Conservation (phyloP, 208 protist genomes). For the Trypanosoma brucei region DNA sequence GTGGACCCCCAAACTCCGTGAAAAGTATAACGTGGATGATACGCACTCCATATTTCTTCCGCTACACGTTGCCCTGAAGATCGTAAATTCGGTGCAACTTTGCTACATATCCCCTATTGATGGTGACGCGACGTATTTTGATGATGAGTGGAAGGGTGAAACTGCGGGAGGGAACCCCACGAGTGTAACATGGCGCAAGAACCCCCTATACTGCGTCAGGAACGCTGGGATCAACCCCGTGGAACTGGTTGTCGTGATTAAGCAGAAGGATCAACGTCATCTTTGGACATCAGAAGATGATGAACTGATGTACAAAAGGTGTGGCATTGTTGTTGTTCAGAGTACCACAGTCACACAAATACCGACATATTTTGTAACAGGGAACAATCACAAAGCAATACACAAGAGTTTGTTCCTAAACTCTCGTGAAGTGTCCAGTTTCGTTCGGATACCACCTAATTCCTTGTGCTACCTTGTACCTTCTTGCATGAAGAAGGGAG, state of each 20-base stretch:
- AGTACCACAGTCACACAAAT: conserved; percentile 16
- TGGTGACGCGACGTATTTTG: conserved; percentile 41
- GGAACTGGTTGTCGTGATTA: conserved; percentile 26
- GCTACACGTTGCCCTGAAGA: conserved; percentile 29
- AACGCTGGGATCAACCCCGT: conserved; percentile 33
- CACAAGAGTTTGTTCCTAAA: conserved; percentile 32
- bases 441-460: conserved; percentile 22
- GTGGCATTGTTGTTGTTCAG: conserved; percentile 21
- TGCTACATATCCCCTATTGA: conserved; percentile 35
- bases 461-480: conserved; percentile 37
- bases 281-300: conserved; percentile 22
- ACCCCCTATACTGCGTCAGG: conserved; percentile 59
- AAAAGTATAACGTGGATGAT: conserved; percentile 22
- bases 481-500: conserved; percentile 24
- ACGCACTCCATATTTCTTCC: conserved; percentile 38
- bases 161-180: conserved; percentile 71
- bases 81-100: conserved; percentile 38
- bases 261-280: conserved; percentile 26
- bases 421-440: conserved; percentile 26
- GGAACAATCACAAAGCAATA: conserved; percentile 33
- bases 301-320: conserved; percentile 10
- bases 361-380: conserved; percentile 26
- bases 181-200: conserved; percentile 61
- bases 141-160: conserved; percentile 65
- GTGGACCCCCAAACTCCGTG: conserved; percentile 34